phyloP scores from a whole-genome alignment of 352 stramenopile genomes.

The Pythium aphanidermatum region DNA sequence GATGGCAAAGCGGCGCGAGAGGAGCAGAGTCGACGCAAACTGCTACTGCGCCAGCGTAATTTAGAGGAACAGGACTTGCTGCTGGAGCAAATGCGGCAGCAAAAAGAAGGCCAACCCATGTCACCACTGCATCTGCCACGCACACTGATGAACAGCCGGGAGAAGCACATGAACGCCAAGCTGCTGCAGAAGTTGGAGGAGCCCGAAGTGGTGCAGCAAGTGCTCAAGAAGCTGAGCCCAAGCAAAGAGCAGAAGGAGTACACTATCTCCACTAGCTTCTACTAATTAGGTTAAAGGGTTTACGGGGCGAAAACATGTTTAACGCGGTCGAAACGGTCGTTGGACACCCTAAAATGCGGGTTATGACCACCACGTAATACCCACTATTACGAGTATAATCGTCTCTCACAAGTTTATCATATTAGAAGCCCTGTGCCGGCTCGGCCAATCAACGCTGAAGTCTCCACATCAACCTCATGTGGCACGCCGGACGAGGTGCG shows the following conservation, averaged over 20 bases:
- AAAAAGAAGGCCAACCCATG: conserved; percentile 38
- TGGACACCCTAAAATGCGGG: no score
- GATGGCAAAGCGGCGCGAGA: conserved; percentile 37
- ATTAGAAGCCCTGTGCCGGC: no score
- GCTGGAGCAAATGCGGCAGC: conserved; percentile 55
- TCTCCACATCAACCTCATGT: no score
- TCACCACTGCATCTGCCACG: conserved; percentile 49
- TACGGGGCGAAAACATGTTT: no score
- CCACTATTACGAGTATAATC: no score
- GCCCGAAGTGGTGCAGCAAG: conserved; percentile 40
- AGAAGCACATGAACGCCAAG: conserved; percentile 57
- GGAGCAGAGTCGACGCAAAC: conserved; percentile 34
- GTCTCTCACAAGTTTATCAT: no score
- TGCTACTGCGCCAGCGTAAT: conserved; percentile 38
- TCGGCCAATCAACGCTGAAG: neutral
- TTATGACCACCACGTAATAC: no score
- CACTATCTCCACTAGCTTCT: conserved; percentile 51
- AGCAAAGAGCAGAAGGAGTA: conserved; percentile 30
- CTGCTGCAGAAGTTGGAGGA: conserved; percentile 65
- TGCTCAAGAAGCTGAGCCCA: conserved; percentile 58
- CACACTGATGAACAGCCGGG: conserved; percentile 57
- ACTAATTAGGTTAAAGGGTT: conserved; percentile 19
- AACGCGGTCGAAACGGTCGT: no score
- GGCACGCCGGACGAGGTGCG: no score
- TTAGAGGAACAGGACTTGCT: conserved; percentile 53